Evolutionary conservation across 495 filamentous ascomycete species (phyloP), one percentile per base, ranked within the genome.

Genomic region (Daldinia concentrica): DNA sequence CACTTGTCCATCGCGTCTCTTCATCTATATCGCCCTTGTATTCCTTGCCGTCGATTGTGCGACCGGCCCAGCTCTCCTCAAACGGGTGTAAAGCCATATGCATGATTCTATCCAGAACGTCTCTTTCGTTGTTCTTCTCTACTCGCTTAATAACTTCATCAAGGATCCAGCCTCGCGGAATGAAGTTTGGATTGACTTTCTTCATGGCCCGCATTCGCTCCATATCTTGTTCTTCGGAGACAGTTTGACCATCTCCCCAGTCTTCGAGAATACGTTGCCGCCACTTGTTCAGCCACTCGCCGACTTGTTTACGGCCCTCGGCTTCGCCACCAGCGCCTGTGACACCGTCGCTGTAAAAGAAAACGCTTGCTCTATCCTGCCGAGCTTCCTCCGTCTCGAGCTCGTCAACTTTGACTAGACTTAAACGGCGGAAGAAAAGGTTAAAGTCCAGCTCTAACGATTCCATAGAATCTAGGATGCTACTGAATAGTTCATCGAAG

Each of bases 81-180:
- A 97, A 98, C 0, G 95, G 95, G 69, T 90, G 84, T 59, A 93
- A 79, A 5, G 90, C 86, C 89, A 97, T 89, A 22, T 90, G 84
- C 90, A 97, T 91, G 24, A 93, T 84, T 51, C 89, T 82, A 6
- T 82, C 82, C 56, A 99, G 78, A 17, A 99, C 88, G 1, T 92
- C 90, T 57, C 92, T 84, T 70, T 98, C 94, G 17, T 91, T 90
- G 27, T 90, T 86, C 74, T 91, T 90, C 79, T 98, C 94, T 3
- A 98, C 94, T 14, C 91, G 85, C 37, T 89, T 86, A 69, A 99
- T 98, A 6, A 98, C 71, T 79, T 98, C 95, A 79, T 98, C 95
- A 7, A 99, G 83, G 58, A 99, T 88, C 95, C 96, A 99, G 22
- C 89, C 88, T 34, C 93, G 84, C 0, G 96, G 93, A 1, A 97